A percentile compares a stretch with the other conserved stretches of the same genome.
Evolutionary conservation across 1,139 yeast species (phyloP).

Genomic region (Suhomyces choctaworum): DNA sequence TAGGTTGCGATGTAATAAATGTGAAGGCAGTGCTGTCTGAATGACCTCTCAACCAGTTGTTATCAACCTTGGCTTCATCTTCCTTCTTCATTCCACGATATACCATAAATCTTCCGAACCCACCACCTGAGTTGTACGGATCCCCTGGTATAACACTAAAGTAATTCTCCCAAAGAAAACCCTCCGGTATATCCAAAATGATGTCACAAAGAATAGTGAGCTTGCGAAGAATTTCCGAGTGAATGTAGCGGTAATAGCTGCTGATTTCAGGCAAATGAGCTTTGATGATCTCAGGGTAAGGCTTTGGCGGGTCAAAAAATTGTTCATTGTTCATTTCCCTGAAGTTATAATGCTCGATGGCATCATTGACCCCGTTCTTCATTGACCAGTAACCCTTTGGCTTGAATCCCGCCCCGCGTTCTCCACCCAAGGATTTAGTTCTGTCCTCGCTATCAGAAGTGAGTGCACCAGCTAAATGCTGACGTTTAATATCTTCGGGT

Average conservation of each 20-base stretch:
- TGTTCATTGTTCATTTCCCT: constrained; percentile 34
- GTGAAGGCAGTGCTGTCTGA: constrained; percentile 33
- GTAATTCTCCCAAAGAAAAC: constrained; percentile 32
- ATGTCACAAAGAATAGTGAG: constrained; percentile 30
- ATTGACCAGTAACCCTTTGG: constrained; percentile 49
- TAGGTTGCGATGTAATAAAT: constrained; percentile 32
- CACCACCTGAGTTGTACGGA: constrained; percentile 29
- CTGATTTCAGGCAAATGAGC: constrained; percentile 30
- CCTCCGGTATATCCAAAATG: constrained; percentile 35
- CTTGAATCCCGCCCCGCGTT: constrained; percentile 48
- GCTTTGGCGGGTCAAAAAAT: constrained; percentile 19
- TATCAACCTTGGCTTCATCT: constrained; percentile 23
- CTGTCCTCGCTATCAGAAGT: constrained; percentile 34
- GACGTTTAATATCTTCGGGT: constrained; percentile 43
- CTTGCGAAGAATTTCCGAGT: constrained; percentile 26
- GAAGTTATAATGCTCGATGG: constrained; percentile 44
- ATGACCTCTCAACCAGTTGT: constrained; percentile 30
- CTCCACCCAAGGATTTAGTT: constrained; percentile 40
- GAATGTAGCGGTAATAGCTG: constrained; percentile 29
- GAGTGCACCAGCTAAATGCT: constrained; percentile 41
- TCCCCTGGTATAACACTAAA: constrained; percentile 26
- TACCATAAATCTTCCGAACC: constrained; percentile 36
- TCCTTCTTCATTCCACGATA: constrained; percentile 31
- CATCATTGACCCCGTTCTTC: constrained; percentile 42
- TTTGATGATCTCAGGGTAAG: constrained; percentile 31